phyloP scores from a whole-genome alignment of 2,329 filamentous ascomycete species.

The Eutypa lata region DNA sequence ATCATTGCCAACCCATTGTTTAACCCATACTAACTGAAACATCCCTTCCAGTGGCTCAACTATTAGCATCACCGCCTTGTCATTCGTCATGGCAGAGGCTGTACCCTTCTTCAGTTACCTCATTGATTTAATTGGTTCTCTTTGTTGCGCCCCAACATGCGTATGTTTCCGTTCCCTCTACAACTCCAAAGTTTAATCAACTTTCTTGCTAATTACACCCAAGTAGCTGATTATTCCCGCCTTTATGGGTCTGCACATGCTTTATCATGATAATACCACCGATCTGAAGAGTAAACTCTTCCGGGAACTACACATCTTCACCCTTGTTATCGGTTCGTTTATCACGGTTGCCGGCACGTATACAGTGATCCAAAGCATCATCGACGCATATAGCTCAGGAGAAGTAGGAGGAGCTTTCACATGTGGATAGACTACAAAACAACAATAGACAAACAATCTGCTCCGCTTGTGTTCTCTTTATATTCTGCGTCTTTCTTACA shows the following conservation, averaged over 20 bases:
- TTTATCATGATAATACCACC: conserved; percentile 2
- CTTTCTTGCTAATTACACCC: background rate
- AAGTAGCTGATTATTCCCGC: conserved; percentile 20
- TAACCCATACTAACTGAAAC: background rate
- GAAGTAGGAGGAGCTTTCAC: conserved; percentile 17
- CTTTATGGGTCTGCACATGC: conserved; percentile 20
- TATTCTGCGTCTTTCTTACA: too few species aligned
- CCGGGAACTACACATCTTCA: conserved; percentile 15
- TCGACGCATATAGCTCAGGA: conserved; percentile 20
- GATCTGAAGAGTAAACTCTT: conserved; percentile 6
- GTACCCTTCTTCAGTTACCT: conserved; percentile 25
- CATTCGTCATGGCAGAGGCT: conserved; percentile 18
- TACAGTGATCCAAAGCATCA: conserved; percentile 23
- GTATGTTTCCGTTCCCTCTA: conserved; percentile 10
- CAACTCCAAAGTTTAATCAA: too few species aligned
- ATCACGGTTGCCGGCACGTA: conserved; percentile 23
- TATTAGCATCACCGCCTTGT: conserved; percentile 13
- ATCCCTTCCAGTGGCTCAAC: conserved; percentile 10
- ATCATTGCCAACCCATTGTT: background rate
- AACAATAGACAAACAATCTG: too few species aligned
- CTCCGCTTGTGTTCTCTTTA: too few species aligned
- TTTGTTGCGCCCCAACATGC: conserved; percentile 26
- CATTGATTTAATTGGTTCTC: conserved; percentile 20
- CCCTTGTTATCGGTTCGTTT: conserved; percentile 16
- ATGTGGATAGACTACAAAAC: conserved; percentile 4